Conservation (phyloP, 805 yeast genomes). For the Jamesozyma lodderae region DNA sequence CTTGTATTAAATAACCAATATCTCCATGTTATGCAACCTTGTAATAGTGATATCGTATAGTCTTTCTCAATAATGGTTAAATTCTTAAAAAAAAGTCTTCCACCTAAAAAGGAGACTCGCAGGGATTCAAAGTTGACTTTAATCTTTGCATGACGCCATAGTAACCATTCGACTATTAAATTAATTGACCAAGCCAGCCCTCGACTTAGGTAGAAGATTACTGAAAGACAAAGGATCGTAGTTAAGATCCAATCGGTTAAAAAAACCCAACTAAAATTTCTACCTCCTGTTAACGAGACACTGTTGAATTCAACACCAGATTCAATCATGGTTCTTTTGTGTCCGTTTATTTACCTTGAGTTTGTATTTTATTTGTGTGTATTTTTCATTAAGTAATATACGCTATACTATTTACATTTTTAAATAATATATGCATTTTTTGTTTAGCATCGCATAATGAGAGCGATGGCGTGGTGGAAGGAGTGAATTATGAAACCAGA, state of each 20-base stretch:
- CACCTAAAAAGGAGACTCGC: conserved; percentile 72
- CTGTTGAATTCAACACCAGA: conserved; percentile 27
- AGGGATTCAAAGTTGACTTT: conserved; percentile 63
- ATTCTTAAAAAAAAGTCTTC: conserved; percentile 71
- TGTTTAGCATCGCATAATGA: no score
- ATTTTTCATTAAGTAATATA: no score
- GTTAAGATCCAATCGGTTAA: conserved; percentile 74
- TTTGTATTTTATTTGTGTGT: no score
- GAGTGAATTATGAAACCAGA: no score
- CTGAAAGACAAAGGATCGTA: conserved; percentile 49
- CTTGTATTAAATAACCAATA: conserved; percentile 62
- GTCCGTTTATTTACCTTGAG: no score
- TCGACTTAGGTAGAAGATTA: conserved; percentile 71
- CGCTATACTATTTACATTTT: no score
- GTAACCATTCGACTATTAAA: conserved; percentile 37
- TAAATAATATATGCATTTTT: no score
- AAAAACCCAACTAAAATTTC: conserved; percentile 58
- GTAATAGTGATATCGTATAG: conserved; percentile 58
- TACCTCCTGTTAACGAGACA: conserved; percentile 24
- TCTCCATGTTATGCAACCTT: conserved; percentile 78
- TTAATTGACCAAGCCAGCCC: conserved; percentile 55
- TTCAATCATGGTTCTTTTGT: no score
- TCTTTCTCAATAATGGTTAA: conserved; percentile 65
- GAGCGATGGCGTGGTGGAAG: no score
- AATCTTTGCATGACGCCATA: conserved; percentile 58